These are phyloP conservation scores for Cenchrus fungigraminus DNA, from an alignment of 176 grass and related monocot species.

Conservation along the genomic window DNA sequence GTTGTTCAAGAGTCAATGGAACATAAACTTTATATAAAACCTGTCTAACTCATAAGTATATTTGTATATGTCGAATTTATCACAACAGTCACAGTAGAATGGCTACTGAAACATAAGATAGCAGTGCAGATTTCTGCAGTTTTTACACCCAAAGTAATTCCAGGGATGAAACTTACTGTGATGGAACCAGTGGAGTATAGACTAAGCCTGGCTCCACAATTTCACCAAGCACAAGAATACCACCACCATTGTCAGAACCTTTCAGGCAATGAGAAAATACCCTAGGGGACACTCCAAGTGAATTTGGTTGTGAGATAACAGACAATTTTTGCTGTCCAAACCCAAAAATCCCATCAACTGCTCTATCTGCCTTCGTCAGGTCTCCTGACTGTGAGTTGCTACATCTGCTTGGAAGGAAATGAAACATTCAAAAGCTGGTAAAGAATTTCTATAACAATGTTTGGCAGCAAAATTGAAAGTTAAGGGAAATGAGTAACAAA, in stretches of 20 bases:
- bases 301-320: slow-evolving; percentile 80
- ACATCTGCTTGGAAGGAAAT: slow-evolving; percentile 66
- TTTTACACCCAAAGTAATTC: slow-evolving; percentile 16
- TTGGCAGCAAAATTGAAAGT: slow-evolving; percentile 20
- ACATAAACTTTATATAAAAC: not conserved
- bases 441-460: not conserved
- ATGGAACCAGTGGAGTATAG: slow-evolving; percentile 89
- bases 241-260: slow-evolving; percentile 89
- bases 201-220: slow-evolving; percentile 91
- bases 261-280: slow-evolving; percentile 97
- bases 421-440: slow-evolving; percentile 25
- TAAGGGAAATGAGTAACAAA: slow-evolving; percentile 13
- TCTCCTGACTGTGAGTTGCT: slow-evolving; percentile 90
- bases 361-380: slow-evolving; percentile 84
- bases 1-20: slow-evolving; percentile 5
- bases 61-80: not conserved
- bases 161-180: slow-evolving; percentile 68
- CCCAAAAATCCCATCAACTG: slow-evolving; percentile 96
- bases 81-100: slow-evolving; percentile 15
- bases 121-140: not conserved
- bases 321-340: slow-evolving; percentile 88
- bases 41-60: slow-evolving; percentile 8
- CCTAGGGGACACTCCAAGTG: slow-evolving; percentile 73
- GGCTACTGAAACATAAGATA: slow-evolving; percentile 15
- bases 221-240: slow-evolving; percentile 92